Base-by-base conservation (phyloP, 1,139 yeast genomes). In the Scheffersomyces insectosa region DNA sequence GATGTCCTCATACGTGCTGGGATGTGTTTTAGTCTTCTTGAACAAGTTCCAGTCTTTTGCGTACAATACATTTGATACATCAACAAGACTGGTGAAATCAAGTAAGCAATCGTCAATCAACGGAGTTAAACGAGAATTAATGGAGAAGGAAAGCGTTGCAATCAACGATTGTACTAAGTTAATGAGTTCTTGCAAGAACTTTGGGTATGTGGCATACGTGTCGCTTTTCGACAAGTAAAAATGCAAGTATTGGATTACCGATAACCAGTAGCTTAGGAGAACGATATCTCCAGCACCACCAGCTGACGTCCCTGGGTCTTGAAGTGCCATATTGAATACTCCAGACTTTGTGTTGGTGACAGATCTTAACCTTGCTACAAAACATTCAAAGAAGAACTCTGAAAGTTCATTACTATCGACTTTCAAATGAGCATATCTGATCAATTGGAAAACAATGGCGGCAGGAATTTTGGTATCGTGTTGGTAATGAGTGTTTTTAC, bases 21-120 rank as follows among this genome's bases (percentile, higher is more conserved):
- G 72, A 39, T 65, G 73, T 55, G 73, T 59, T 39, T 63, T 59
- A 47, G 79, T 78, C 51, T 72, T 73, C 54, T 83, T 83, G 62
- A 85, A 85, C 34, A 86, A 68, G 55, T 83, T 84, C 93, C 93
- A 85, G 55, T 85, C 89, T 50, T 78, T 82, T 42, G 84, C 86
- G 58, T 84, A 86, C 33, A 82, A 62, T 2, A 75, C 74, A 43
- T 75, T 80, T 40, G 80, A 73, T 12, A 83, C 80, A 51, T 83
- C 90, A 2, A 85, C 85, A 43, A 85, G 78, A 44, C 79, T 83
- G 10, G 83, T 78, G 59, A 80, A 85, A 47, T 83, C 74, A 40
- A 86, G 66, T 40, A 86, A 58, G 53, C 93, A 83, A 13, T 80
- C 80, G 47, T 84, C 88, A 4, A 84, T 68, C 43, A 85, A 60